A percentile compares a stretch with the other conserved stretches of the same genome.
These are phyloP conservation scores for Kokia cookei DNA, from an alignment of 441 rosid species.

Conservation along the genomic window DNA sequence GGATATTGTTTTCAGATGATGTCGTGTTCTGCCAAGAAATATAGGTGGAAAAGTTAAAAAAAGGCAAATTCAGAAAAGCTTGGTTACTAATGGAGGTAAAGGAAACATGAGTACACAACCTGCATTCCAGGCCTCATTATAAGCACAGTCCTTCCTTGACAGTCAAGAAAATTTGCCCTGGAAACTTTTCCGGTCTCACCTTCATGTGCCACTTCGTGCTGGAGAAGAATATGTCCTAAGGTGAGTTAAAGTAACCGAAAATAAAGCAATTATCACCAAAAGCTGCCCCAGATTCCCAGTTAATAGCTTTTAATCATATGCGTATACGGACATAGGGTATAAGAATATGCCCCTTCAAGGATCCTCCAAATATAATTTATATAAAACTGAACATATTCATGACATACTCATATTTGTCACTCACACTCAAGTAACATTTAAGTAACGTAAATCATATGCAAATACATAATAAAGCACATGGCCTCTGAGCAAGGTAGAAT, in stretches of 20 bases:
- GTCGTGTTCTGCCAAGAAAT: constrained; percentile 40
- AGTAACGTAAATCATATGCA: not conserved
- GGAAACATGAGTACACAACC: constrained; percentile 19
- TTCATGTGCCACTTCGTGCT: constrained; percentile 67
- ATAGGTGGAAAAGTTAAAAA: not conserved
- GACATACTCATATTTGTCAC: not conserved
- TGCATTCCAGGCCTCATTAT: constrained; percentile 72
- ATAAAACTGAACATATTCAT: not conserved
- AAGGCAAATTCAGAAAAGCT: not conserved
- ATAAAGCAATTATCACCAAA: not conserved
- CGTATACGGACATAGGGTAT: not conserved
- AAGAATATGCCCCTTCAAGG: not conserved
- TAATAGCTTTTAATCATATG: not conserved
- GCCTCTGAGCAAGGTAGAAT: not conserved
- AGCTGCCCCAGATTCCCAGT: not conserved
- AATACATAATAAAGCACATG: not conserved
- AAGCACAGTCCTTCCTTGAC: constrained; percentile 56
- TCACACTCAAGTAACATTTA: not conserved
- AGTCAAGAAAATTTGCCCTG: constrained; percentile 57
- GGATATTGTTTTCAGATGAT: constrained; percentile 52
- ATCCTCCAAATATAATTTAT: not conserved
- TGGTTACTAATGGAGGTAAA: not conserved
- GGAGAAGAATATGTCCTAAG: not conserved
- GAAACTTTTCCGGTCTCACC: constrained; percentile 72
- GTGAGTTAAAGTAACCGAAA: constrained; percentile 7